These are phyloP conservation scores for Carpediemonas membranifera DNA, from an alignment of 78 protist species.

Conservation along the genomic window DNA sequence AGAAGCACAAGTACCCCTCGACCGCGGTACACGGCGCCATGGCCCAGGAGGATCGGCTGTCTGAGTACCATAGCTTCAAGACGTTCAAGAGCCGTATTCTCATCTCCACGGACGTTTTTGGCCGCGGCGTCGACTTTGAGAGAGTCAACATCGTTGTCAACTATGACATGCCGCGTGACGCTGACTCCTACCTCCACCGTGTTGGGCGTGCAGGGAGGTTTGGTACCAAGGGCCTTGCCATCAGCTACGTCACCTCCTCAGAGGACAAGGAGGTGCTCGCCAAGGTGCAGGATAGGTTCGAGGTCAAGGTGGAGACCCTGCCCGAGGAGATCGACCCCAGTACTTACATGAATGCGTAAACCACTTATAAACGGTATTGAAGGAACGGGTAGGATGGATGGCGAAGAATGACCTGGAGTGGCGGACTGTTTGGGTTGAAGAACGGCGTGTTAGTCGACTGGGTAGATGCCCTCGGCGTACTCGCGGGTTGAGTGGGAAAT, in stretches of 20 bases:
- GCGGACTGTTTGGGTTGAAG: too few relatives aligned
- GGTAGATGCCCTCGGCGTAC: too few relatives aligned
- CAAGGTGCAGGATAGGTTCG: slow-evolving; percentile 76
- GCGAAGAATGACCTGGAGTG: too few relatives aligned
- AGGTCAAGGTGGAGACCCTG: slow-evolving; percentile 40
- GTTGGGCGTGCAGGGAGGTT: slow-evolving; percentile 98
- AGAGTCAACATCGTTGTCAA: slow-evolving; percentile 91
- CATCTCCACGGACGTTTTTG: slow-evolving; percentile 93
- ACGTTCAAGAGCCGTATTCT: slow-evolving; percentile 76
- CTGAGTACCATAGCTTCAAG: slow-evolving; percentile 75
- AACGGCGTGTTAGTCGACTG: too few relatives aligned
- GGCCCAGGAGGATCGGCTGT: slow-evolving; percentile 63
- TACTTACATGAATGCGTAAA: slow-evolving; percentile 57
- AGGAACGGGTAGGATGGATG: too few relatives aligned
- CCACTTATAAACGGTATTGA: too few relatives aligned
- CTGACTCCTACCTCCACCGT: slow-evolving; percentile 85
- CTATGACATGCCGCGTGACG: slow-evolving; percentile 90
- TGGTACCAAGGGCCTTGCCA: slow-evolving; percentile 97
- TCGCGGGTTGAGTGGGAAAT: too few relatives aligned
- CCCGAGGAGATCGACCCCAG: slow-evolving; percentile 66
- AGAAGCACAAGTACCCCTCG: slow-evolving; percentile 78
- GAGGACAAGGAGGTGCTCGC: slow-evolving; percentile 60
- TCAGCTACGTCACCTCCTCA: slow-evolving; percentile 72
- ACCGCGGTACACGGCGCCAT: slow-evolving; percentile 66
- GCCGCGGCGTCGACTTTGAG: slow-evolving; percentile 96